Conservation (phyloP, 805 yeast species). For the Grigorovia yakushimaensis region DNA sequence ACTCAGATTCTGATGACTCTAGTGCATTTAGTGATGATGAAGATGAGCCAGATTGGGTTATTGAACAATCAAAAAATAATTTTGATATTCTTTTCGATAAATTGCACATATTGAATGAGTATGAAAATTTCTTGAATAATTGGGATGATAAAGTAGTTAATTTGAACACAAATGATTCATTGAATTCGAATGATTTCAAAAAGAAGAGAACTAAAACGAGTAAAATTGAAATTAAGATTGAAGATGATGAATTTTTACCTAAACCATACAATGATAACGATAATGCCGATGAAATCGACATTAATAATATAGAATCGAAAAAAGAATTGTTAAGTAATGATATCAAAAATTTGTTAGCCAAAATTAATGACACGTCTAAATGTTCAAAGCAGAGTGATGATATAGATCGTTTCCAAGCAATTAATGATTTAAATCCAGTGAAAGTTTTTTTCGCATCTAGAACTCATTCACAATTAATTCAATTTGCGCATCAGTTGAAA, state of each 20-base stretch:
- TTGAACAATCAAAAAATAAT: slow-evolving; percentile 29
- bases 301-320: not conserved
- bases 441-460: slow-evolving; percentile 69
- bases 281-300: slow-evolving; percentile 26
- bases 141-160: not conserved
- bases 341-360: slow-evolving; percentile 38
- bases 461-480: slow-evolving; percentile 83
- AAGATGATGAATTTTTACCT: slow-evolving; percentile 19
- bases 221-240: slow-evolving; percentile 23
- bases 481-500: slow-evolving; percentile 63
- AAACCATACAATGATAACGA: slow-evolving; percentile 10
- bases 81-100: slow-evolving; percentile 12
- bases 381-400: too few species aligned
- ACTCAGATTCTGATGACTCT: slow-evolving; percentile 19
- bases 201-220: slow-evolving; percentile 12
- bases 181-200: not conserved
- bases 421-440: slow-evolving; percentile 22
- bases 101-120: slow-evolving; percentile 20
- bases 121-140: slow-evolving; percentile 23
- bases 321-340: slow-evolving; percentile 26
- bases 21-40: slow-evolving; percentile 16
- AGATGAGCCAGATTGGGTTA: slow-evolving; percentile 67
- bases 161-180: not conserved
- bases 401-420: slow-evolving; percentile 8
- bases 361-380: slow-evolving; percentile 32